A percentile compares a stretch with the other conserved stretches of the same genome.
phyloP scores from a whole-genome alignment of 352 stramenopile species.

The Globisporangium cederbergense region DNA sequence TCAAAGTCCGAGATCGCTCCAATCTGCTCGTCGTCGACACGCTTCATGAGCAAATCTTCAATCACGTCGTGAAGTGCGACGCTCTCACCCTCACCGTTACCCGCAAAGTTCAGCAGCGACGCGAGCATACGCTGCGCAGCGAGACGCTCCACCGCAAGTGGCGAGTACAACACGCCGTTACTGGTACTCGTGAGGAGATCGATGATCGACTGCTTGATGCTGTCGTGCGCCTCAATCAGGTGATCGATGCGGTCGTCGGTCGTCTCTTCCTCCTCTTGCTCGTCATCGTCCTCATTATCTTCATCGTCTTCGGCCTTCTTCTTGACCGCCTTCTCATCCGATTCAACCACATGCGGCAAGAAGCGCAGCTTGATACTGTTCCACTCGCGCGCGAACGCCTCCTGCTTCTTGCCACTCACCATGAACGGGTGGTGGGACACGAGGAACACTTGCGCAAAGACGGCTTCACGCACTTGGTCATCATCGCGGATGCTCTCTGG shows the following conservation, averaged over 20 bases:
- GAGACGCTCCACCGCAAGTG: slow-evolving; percentile 41
- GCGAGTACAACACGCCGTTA: slow-evolving; percentile 55
- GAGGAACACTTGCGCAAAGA: slow-evolving; percentile 54
- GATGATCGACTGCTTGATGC: slow-evolving; percentile 53
- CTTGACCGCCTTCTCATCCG: slow-evolving; percentile 5
- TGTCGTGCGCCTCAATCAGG: slow-evolving; percentile 67
- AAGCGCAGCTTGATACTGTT: slow-evolving; percentile 59
- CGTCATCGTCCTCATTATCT: slow-evolving; percentile 49
- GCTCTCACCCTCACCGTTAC: slow-evolving; percentile 75
- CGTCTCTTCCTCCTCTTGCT: slow-evolving; percentile 37
- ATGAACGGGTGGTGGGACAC: slow-evolving; percentile 75
- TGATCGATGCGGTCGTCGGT: slow-evolving; percentile 74
- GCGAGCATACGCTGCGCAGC: slow-evolving; percentile 66
- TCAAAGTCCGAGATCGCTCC: slow-evolving; percentile 53
- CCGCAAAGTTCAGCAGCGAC: slow-evolving; percentile 74
- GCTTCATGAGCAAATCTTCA: slow-evolving; percentile 51
- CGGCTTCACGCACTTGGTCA: slow-evolving; percentile 30
- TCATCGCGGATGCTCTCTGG: slow-evolving; percentile 31
- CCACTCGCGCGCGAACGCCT: slow-evolving; percentile 65
- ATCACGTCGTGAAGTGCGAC: slow-evolving; percentile 72
- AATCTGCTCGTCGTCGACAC: slow-evolving; percentile 47
- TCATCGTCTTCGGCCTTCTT: slow-evolving; percentile 10
- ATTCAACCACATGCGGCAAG: slow-evolving; percentile 19
- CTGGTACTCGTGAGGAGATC: slow-evolving; percentile 40
- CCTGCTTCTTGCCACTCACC: slow-evolving; percentile 49